These are phyloP conservation scores for Tricholoma sp. DNA, from an alignment of 768 basidiomycete species.

Conservation along the genomic window DNA sequence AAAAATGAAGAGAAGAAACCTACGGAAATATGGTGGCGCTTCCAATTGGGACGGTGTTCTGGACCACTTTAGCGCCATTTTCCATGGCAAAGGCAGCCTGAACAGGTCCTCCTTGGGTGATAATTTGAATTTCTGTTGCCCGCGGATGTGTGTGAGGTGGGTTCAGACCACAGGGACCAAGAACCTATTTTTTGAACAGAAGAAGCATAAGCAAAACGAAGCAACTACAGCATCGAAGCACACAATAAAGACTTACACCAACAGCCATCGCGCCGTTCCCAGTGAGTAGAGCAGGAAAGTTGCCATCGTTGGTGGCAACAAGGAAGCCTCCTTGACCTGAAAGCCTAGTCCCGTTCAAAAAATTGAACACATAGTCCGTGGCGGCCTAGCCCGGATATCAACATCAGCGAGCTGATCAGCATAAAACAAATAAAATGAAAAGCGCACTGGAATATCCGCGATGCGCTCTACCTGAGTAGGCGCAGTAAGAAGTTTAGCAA, in stretches of 20 bases:
- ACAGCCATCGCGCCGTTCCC: neutral
- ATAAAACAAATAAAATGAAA: neutral
- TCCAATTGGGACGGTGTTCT: neutral
- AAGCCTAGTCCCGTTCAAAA: neutral
- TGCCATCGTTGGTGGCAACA: neutral
- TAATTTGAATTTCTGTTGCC: neutral
- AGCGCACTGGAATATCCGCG: neutral
- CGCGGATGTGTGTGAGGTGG: neutral
- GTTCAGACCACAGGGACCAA: neutral
- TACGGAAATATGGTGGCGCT: neutral
- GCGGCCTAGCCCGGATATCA: neutral
- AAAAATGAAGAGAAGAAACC: neutral
- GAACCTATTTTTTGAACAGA: neutral
- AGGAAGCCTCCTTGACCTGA: neutral
- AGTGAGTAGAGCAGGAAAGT: neutral
- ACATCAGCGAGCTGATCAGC: neutral
- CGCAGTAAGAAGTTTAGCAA: neutral
- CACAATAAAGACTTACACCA: neutral
- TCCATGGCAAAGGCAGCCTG: neutral
- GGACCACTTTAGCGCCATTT: neutral
- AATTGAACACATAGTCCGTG: neutral
- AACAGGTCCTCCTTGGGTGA: neutral
- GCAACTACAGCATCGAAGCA: no score
- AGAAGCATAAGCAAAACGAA: neutral
- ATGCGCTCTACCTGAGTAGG: neutral